A percentile compares a stretch with the other conserved stretches of the same genome.
phyloP scores from a whole-genome alignment of 352 stramenopile species.

The Globisporangium canariense region DNA sequence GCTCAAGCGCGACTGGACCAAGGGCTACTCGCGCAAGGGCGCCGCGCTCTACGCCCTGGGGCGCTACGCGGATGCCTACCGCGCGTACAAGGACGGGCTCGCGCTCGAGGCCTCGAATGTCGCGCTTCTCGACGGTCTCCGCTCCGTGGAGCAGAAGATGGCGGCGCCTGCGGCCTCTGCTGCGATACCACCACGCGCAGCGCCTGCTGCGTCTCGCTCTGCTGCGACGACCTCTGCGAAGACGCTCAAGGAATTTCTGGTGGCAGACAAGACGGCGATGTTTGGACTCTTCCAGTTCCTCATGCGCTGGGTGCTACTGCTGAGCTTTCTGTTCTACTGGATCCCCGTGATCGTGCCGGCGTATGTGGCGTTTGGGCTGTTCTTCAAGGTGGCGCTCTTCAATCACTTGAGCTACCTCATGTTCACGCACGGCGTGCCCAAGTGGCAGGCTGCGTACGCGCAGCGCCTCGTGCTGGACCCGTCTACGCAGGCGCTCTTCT shows the following conservation, averaged over 20 bases:
- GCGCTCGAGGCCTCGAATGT: constrained; percentile 55
- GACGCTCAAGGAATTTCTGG: constrained; percentile 47
- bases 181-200: constrained; percentile 6
- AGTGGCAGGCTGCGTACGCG: constrained; percentile 70
- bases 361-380: constrained; percentile 51
- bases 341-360: constrained; percentile 40
- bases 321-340: constrained; percentile 78
- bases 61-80: constrained; percentile 66
- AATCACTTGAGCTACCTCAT: constrained; percentile 79
- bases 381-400: constrained; percentile 81
- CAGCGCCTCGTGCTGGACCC: constrained; percentile 81
- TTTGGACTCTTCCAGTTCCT: constrained; percentile 75
- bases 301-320: constrained; percentile 58
- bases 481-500: constrained; percentile 80
- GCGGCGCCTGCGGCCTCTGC: constrained; percentile 18
- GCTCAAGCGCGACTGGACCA: constrained; percentile 76
- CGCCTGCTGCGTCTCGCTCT: constrained; percentile 14
- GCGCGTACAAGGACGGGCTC: constrained; percentile 79
- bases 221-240: constrained; percentile 20
- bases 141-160: constrained; percentile 53
- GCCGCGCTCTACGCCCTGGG: constrained; percentile 65
- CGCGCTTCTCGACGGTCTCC: constrained; percentile 68
- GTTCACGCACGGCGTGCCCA: constrained; percentile 74
- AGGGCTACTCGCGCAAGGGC: constrained; percentile 86
- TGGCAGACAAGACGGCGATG: constrained; percentile 53